Evolutionary conservation across 148 eudicot species (phyloP).

Genomic region (Hydrangea macrophylla): DNA sequence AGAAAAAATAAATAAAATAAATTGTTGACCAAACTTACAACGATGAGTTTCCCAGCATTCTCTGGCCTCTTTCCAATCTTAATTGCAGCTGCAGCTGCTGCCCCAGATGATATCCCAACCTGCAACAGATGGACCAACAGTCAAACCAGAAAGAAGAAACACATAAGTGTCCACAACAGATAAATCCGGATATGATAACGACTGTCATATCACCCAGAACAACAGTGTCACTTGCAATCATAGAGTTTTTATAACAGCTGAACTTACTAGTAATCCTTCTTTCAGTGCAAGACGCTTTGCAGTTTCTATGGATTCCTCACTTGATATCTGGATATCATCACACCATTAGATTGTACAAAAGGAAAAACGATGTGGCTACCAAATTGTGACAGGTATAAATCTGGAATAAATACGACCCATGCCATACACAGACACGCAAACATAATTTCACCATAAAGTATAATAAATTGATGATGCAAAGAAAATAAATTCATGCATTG

Average conservation of each 20-base stretch:
- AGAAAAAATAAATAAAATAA: background rate
- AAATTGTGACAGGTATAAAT: background rate
- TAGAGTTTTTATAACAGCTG: background rate
- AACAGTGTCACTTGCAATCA: background rate
- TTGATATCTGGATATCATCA: conserved; percentile 33
- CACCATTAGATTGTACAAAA: background rate
- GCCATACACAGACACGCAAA: background rate
- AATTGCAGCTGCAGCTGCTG: conserved; percentile 75
- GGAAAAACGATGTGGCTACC: too few species aligned
- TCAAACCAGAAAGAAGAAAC: background rate
- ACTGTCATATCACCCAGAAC: background rate
- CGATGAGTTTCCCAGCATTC: conserved; percentile 66
- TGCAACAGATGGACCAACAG: conserved; percentile 13
- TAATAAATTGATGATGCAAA: background rate
- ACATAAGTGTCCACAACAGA: background rate
- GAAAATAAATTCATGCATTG: background rate
- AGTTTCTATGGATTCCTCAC: conserved; percentile 74
- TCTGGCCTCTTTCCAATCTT: conserved; percentile 61
- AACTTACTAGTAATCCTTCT: conserved; percentile 70
- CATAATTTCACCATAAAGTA: background rate
- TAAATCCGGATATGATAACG: background rate
- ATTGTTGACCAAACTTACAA: conserved; percentile 53
- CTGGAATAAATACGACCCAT: background rate
- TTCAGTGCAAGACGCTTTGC: conserved; percentile 66
- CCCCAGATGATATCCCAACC: conserved; percentile 95